These are phyloP conservation scores for Nemania diffusa DNA, from an alignment of 2,329 filamentous ascomycete genomes.

Conservation along the genomic window DNA sequence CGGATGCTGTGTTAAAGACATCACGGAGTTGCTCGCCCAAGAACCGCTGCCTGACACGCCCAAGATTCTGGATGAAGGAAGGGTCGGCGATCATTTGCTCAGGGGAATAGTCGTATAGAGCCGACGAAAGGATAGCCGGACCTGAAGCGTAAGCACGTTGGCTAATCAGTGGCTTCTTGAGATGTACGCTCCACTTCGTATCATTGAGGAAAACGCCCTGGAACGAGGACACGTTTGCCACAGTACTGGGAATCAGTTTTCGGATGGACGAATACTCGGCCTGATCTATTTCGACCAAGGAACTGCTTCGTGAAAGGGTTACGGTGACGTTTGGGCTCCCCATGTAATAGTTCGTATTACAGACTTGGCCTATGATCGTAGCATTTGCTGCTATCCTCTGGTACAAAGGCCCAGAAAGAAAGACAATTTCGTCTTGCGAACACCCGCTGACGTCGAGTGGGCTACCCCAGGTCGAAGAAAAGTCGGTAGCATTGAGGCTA, in stretches of 20 bases:
- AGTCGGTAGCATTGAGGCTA: neutral
- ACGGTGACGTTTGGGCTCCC: slow-evolving; percentile 28
- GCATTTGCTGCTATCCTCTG: neutral
- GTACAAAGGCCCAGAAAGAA: neutral
- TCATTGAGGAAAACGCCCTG: slow-evolving; percentile 25
- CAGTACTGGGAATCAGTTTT: slow-evolving; percentile 12
- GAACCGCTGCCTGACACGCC: slow-evolving; percentile 30
- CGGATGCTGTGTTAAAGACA: slow-evolving; percentile 21
- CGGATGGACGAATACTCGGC: slow-evolving; percentile 27
- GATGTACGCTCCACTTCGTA: slow-evolving; percentile 31
- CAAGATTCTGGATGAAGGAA: slow-evolving; percentile 13
- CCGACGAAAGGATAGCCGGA: slow-evolving; percentile 8
- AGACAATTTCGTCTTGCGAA: slow-evolving; percentile 13
- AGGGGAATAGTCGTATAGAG: slow-evolving; percentile 30
- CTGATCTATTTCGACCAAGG: slow-evolving; percentile 29
- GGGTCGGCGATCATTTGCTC: slow-evolving; percentile 17
- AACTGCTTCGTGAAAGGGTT: slow-evolving; percentile 13
- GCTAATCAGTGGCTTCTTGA: slow-evolving; percentile 12
- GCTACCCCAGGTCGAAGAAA: neutral
- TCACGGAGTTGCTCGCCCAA: slow-evolving; percentile 32
- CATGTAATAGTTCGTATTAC: slow-evolving; percentile 25
- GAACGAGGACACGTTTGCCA: slow-evolving; percentile 25
- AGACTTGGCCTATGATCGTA: slow-evolving; percentile 17
- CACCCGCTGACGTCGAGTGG: slow-evolving; percentile 2
- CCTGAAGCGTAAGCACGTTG: slow-evolving; percentile 12